A percentile compares a stretch with the other conserved stretches of the same genome.
These are phyloP conservation scores for Fusarium udum DNA, from an alignment of 2,329 filamentous ascomycete species.

Conservation along the genomic window DNA sequence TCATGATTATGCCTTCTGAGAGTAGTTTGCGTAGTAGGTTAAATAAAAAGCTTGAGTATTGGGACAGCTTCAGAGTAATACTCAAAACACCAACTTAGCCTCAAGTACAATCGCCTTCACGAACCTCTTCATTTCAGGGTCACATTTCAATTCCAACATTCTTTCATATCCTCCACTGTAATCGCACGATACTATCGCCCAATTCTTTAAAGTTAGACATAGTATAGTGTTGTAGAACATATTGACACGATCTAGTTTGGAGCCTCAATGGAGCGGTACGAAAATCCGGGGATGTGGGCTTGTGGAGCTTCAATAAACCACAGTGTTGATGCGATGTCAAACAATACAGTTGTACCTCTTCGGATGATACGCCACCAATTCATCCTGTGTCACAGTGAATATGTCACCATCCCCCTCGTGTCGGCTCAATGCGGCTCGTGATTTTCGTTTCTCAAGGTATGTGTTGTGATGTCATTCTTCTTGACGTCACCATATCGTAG, in stretches of 20 bases:
- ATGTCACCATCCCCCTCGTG: not conserved
- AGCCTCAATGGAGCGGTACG: not conserved
- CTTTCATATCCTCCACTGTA: no score
- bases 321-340: not conserved
- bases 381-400: not conserved
- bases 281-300: not conserved
- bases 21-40: not conserved
- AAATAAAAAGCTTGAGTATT: not conserved
- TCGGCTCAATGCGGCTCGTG: slow-evolving; percentile 9
- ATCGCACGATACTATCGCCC: no score
- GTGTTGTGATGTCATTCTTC: slow-evolving; percentile 33
- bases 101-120: no score
- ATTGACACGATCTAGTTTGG: no score
- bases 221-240: no score
- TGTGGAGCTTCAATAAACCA: slow-evolving; percentile 1
- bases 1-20: not conserved
- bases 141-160: no score
- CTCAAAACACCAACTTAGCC: not conserved
- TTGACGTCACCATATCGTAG: slow-evolving; percentile 34
- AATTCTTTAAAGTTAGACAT: no score
- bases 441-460: not conserved
- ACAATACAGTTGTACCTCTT: not conserved
- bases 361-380: not conserved
- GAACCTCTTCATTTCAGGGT: no score
- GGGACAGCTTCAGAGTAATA: slow-evolving; percentile 22